These are phyloP conservation scores for Backusella luteola DNA, from an alignment of 192 early-diverging fungal genomes.

Conservation along the genomic window DNA sequence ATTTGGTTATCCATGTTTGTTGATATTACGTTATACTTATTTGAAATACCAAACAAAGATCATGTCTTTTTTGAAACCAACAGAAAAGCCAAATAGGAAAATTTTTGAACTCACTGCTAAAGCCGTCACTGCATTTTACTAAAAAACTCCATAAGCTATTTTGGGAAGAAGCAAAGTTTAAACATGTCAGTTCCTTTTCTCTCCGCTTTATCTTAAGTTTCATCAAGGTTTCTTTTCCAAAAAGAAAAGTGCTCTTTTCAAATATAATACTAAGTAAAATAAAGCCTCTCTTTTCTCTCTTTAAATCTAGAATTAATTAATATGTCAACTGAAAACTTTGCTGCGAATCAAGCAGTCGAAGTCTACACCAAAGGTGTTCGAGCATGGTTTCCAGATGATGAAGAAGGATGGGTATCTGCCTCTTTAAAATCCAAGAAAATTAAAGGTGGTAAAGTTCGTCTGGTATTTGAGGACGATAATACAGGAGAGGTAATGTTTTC, in stretches of 20 bases:
- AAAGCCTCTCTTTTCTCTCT: not conserved
- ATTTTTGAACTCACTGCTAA: not conserved
- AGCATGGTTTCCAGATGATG: slow-evolving; percentile 88
- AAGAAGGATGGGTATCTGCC: slow-evolving; percentile 85
- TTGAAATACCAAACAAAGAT: not conserved
- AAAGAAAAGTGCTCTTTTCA: not conserved
- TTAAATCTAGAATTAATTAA: not conserved
- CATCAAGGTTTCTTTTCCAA: not conserved
- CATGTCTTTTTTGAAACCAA: not conserved
- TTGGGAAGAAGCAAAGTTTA: not conserved
- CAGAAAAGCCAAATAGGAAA: not conserved
- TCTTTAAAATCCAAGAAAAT: slow-evolving; percentile 56
- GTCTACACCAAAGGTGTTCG: slow-evolving; percentile 70
- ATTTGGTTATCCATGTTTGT: not conserved
- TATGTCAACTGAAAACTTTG: not conserved
- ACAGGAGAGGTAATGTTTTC: slow-evolving; percentile 17
- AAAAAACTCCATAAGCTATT: not conserved
- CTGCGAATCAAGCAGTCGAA: slow-evolving; percentile 45
- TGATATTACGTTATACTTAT: not conserved
- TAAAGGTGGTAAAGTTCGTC: slow-evolving; percentile 53
- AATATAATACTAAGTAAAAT: not conserved
- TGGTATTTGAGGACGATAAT: slow-evolving; percentile 61
- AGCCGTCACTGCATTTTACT: not conserved
- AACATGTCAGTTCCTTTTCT: not conserved
- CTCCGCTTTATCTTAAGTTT: slow-evolving; percentile 8